Evolutionary conservation across 768 basidiomycete species (phyloP).

Genomic region (Lactarius pseudohatsudake): DNA sequence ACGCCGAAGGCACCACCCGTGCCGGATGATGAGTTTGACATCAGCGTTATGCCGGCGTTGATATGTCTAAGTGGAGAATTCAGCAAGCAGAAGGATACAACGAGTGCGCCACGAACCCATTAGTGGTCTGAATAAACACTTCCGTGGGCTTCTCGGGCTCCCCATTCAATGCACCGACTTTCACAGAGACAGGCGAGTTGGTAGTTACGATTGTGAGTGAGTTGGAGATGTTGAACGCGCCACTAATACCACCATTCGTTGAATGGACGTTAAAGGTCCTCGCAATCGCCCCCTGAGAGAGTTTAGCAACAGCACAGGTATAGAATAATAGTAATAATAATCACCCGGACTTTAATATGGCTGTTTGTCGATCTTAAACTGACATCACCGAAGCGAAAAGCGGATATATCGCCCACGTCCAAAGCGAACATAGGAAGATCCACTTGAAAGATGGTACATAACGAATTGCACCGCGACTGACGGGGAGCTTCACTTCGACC

Average conservation of each 20-base stretch:
- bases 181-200: constrained; percentile 37
- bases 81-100: neutral
- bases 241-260: constrained; percentile 39
- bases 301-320: neutral
- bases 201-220: constrained; percentile 37
- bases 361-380: constrained; percentile 28
- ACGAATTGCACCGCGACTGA: neutral
- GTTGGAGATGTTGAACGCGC: constrained; percentile 38
- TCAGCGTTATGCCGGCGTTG: constrained; percentile 36
- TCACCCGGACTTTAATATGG: constrained; percentile 35
- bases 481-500: constrained; percentile 18
- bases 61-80: constrained; percentile 35
- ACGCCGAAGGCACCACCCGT: constrained; percentile 39
- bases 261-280: constrained; percentile 32
- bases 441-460: constrained; percentile 10
- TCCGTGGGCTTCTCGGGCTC: constrained; percentile 32
- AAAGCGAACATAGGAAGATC: constrained; percentile 18
- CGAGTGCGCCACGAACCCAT: constrained; percentile 40
- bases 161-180: constrained; percentile 33
- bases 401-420: constrained; percentile 4
- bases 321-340: neutral
- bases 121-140: constrained; percentile 41
- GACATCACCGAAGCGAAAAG: constrained; percentile 9
- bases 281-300: constrained; percentile 37
- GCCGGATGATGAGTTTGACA: constrained; percentile 31